Base-by-base conservation (phyloP, 2,329 filamentous ascomycete genomes). In the Fonsecaea pugnacius region DNA sequence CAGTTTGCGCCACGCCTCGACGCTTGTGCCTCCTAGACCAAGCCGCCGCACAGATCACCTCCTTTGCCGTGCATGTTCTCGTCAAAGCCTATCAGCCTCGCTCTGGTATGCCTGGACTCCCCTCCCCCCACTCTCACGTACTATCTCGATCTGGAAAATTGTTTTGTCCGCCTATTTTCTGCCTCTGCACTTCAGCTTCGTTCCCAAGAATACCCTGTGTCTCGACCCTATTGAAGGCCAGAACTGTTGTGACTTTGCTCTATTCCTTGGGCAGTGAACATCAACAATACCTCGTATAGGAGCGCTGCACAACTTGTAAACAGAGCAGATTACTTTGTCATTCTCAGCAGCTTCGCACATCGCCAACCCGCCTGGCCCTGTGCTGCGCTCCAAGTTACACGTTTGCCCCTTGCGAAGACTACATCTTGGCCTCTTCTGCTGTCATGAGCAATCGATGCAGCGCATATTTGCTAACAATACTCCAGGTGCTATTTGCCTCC, bases 401-500 rank as follows among this genome's bases (percentile, higher is more conserved):
- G 38, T 32, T 38, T 52, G n/a, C 27, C 46, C 10, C 14, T 33
- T 40, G 38, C 48, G 21, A 30, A 62, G 36, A 21, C 35, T 43
- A 35, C 14, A 50, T 27, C 32, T 46, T 32, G 38, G 58, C 27
- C 32, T 24, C 36, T 43, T 58, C 55, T 40, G 10, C 27, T 60
- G 56, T 16, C 24, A 70, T 70, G 66, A 58, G 48, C 30, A 53
- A 43, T 18, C 40, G 5, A 58, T 62, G 58, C 51, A 40, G 36
- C 52, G 48, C 60, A 58, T 33, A 64, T 57, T 59, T 68, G 40
- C 68, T 70, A 63, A 70, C 63, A 36, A 12, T 68, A 16, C 60
- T 62, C 54, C 68, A 70, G 68, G 66, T 59, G 59, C 63, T 67
- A 33, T 61, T 68, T 36, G 68, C 66, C 18, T 64, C 62, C 46